A percentile compares a stretch with the other conserved stretches of the same genome.
phyloP scores from a whole-genome alignment of 345 rosid genomes.

The Heritiera littoralis region DNA sequence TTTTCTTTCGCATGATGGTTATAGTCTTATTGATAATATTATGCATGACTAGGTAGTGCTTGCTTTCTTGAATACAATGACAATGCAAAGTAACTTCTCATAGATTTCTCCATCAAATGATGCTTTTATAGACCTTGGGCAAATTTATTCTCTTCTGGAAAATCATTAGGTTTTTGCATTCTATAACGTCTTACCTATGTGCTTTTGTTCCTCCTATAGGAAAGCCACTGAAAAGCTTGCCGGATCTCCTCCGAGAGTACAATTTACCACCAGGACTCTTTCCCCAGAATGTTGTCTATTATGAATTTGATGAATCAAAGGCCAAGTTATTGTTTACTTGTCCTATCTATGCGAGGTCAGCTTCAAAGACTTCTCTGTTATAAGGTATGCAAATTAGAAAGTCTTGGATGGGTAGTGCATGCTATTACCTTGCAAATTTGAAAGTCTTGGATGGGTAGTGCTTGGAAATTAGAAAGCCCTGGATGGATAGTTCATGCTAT shows the following conservation, averaged over 20 bases:
- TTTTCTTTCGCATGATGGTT: not conserved
- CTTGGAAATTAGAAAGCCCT: too few relatives aligned
- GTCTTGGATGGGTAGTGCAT: too few relatives aligned
- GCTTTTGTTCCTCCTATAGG: constrained; percentile 39
- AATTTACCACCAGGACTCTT: constrained; percentile 88
- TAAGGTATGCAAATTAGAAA: constrained; percentile 54
- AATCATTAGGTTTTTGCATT: not conserved
- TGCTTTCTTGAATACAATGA: not conserved
- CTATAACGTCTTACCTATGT: constrained; percentile 12
- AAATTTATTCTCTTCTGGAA: not conserved
- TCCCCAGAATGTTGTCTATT: constrained; percentile 80
- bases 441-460: too few relatives aligned
- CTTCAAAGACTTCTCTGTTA: constrained; percentile 81
- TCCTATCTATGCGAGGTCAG: constrained; percentile 75
- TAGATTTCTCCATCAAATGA: constrained; percentile 1
- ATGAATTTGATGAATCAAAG: constrained; percentile 86
- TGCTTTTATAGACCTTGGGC: not conserved
- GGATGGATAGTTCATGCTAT: too few relatives aligned
- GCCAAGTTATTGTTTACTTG: constrained; percentile 77
- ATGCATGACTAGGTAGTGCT: not conserved
- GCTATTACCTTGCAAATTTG: too few relatives aligned
- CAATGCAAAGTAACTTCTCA: not conserved
- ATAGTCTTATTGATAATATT: not conserved
- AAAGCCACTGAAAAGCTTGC: constrained; percentile 69
- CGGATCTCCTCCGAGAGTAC: constrained; percentile 85